phyloP scores from a whole-genome alignment of 768 basidiomycete genomes.

The Mycena pura region DNA sequence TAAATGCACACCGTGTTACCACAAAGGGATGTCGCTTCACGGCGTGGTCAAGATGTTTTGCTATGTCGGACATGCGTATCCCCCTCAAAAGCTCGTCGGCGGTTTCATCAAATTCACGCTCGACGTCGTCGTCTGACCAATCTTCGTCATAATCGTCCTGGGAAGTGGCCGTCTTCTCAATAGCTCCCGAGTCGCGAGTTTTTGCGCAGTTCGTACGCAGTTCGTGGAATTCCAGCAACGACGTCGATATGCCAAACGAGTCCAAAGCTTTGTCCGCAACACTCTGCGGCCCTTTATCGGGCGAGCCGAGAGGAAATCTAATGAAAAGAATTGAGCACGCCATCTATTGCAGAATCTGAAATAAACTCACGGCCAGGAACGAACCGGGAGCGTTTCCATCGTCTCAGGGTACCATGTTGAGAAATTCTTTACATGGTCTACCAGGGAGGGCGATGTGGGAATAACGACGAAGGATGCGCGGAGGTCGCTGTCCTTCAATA shows the following conservation, averaged over 20 bases:
- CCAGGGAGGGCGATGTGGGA: constrained; percentile 19
- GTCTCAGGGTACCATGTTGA: constrained; percentile 20
- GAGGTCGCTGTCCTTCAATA: constrained; percentile 11
- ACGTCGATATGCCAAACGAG: constrained; percentile 20
- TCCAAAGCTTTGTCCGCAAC: constrained; percentile 16
- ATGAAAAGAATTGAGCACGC: neutral
- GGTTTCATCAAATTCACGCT: too few species aligned
- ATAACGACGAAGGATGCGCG: constrained; percentile 24
- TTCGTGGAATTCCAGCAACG: constrained; percentile 23
- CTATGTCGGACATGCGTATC: constrained; percentile 10
- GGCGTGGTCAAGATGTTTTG: constrained; percentile 20
- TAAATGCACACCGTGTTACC: constrained; percentile 42
- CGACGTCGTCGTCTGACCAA: neutral
- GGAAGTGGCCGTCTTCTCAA: too few species aligned
- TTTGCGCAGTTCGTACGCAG: constrained; percentile 4
- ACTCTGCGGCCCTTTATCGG: neutral
- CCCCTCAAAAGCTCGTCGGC: neutral
- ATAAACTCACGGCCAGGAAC: constrained; percentile 21
- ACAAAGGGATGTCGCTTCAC: constrained; percentile 42
- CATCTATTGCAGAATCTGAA: neutral
- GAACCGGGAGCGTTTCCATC: constrained; percentile 9
- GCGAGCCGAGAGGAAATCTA: constrained; percentile 20
- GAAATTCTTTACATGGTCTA: constrained; percentile 13
- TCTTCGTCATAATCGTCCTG: constrained; percentile 1
- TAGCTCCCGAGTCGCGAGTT: too few species aligned